phyloP scores from a whole-genome alignment of 306 rosid genomes.

The Rubus idaeus region DNA sequence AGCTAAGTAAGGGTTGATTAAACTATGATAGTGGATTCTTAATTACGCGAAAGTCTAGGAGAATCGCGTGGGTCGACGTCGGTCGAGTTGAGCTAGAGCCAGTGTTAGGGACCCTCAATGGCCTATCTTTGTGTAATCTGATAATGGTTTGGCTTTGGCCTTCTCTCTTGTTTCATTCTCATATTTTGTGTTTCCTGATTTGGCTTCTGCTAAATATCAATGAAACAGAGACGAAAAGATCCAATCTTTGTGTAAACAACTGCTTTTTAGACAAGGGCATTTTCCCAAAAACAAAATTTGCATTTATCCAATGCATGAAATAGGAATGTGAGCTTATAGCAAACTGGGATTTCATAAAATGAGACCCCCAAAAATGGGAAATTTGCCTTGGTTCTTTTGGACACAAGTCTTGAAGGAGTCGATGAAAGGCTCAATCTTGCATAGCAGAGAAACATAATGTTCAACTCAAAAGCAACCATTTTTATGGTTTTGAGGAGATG shows the following conservation, averaged over 20 bases:
- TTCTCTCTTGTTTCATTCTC: background rate
- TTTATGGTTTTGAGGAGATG: conserved; percentile 33
- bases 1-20: conserved; percentile 23
- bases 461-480: conserved; percentile 23
- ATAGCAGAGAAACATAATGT: conserved; percentile 28
- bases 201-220: background rate
- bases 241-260: conserved; percentile 31
- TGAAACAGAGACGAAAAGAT: conserved; percentile 16
- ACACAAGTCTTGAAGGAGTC: conserved; percentile 29
- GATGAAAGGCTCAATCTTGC: conserved; percentile 28
- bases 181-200: background rate
- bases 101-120: conserved; percentile 38
- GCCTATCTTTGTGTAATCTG: conserved; percentile 36
- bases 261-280: conserved; percentile 12
- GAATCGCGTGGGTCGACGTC: conserved; percentile 33
- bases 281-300: conserved; percentile 24
- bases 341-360: conserved; percentile 24
- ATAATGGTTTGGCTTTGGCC: background rate
- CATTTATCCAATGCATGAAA: conserved; percentile 29
- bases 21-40: background rate
- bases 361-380: conserved; percentile 19
- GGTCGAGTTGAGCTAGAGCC: conserved; percentile 25
- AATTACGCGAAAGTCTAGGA: conserved; percentile 19
- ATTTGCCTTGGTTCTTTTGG: conserved; percentile 33
- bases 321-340: conserved; percentile 26